Base-by-base conservation (phyloP, 345 rosid genomes). In the Geranium brycei region DNA sequence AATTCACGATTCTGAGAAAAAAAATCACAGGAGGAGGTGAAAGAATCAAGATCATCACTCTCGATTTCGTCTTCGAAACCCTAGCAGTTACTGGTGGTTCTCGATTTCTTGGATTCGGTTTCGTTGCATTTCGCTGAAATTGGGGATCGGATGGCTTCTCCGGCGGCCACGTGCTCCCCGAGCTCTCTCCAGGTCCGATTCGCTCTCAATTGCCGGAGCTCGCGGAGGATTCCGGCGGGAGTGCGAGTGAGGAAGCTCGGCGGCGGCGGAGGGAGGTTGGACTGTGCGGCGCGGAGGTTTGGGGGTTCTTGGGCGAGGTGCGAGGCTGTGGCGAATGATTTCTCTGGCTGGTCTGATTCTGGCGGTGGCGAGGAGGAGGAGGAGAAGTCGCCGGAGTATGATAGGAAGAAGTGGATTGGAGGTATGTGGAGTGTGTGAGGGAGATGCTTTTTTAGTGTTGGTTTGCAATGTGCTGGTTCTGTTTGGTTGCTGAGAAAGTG, bases 181-280 rank as follows among this genome's bases (percentile, higher is more conserved):
- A 76, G 65, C 80, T 87, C 95, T 30, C 95, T 80, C 63, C 96
- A 92, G 88, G 93, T 92, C 64, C 96, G 93, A 17, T 73, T 87
- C 38, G 93, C 91, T 61, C 8, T 87, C 41, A 74, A 62, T 71
- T 65, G 71, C 69, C 15, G 72, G 71, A 70, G 51, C 59, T 69
- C 77, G 69, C 23, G 62, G 62, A 62, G 74, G 30, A 41, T 68
- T 51, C 68, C 67, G n/a, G 60, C 69, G 51, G 80, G 72, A 28
- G 51, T 78, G 23, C 72, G 80, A 5, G 23, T 66, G 55, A 64
- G 74, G 75, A 81, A 74, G 62, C 40, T 74, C 8, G 74, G 68
- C 8, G 74, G 68, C 51, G 60, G 51, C 63, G 71, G 64, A 19
- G 41, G 70, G 56, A 81, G 76, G 19, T 32, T 66, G 7, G 65